These are phyloP conservation scores for Sonneratia alba DNA, from an alignment of 345 rosid genomes.

Conservation along the genomic window DNA sequence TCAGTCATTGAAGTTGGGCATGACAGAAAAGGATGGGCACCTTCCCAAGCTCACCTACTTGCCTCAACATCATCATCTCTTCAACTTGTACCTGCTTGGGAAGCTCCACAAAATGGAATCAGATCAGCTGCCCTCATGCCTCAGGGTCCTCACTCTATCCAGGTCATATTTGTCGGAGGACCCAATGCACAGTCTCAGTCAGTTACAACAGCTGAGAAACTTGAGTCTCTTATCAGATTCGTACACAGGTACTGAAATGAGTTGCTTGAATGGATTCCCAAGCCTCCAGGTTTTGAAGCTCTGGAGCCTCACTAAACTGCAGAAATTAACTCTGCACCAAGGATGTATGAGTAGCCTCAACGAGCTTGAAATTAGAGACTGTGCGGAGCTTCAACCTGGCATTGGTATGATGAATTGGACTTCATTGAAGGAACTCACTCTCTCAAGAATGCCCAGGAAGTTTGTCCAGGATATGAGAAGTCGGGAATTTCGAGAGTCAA, in stretches of 20 bases:
- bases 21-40: not conserved
- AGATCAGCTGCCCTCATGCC: not conserved
- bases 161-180: not conserved
- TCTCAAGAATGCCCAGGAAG: not conserved
- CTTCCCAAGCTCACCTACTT: not conserved
- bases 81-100: slow-evolving; percentile 1
- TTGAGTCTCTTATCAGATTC: not conserved
- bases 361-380: not conserved
- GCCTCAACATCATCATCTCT: not conserved
- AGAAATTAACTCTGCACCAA: accelerated
- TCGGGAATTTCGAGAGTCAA: no score
- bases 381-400: not conserved
- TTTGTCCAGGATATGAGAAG: not conserved
- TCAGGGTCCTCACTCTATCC: not conserved
- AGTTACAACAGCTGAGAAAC: not conserved
- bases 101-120: not conserved
- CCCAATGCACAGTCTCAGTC: not conserved
- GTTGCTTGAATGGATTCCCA: not conserved
- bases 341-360: not conserved
- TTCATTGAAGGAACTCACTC: not conserved
- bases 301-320: not conserved
- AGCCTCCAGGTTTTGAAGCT: not conserved
- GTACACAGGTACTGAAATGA: no score
- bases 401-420: not conserved
- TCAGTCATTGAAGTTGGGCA: slow-evolving; percentile 2